Conservation (phyloP, 169 alveolate species). For the Babesia bovis region DNA sequence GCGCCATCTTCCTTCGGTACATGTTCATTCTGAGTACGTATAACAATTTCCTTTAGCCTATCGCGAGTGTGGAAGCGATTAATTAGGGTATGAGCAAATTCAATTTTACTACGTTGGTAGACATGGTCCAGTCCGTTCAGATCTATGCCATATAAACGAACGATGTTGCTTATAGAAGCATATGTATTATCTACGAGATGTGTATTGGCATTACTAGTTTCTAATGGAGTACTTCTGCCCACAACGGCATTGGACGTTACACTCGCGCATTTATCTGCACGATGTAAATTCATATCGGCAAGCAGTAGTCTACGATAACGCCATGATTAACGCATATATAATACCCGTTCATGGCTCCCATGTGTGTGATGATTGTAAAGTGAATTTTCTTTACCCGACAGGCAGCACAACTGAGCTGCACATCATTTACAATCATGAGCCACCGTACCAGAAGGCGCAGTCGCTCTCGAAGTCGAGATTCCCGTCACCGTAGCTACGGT, state of each 20-base stretch:
- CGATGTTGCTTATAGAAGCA: background rate
- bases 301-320: background rate
- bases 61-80: conserved; percentile 25
- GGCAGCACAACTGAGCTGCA: background rate
- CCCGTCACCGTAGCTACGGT: conserved; percentile 35
- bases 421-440: conserved; percentile 23
- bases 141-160: conserved; percentile 19
- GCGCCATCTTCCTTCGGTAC: too few species aligned
- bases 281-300: conserved; percentile 19
- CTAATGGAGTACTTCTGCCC: background rate
- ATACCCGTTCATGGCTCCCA: background rate
- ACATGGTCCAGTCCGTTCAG: background rate
- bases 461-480: conserved; percentile 29
- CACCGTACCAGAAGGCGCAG: conserved; percentile 41
- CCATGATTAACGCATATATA: background rate
- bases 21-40: too few species aligned
- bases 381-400: conserved; percentile 51
- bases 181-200: background rate
- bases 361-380: conserved; percentile 20
- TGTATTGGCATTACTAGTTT: background rate
- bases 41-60: background rate
- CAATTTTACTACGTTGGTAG: conserved; percentile 1
- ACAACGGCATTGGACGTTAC: too few species aligned
- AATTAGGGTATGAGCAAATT: conserved; percentile 14
- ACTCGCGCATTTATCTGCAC: too few species aligned